A percentile compares a stretch with the other conserved stretches of the same genome.
Evolutionary conservation across 805 yeast species (phyloP).

Genomic region (Candida coleopterorum): DNA sequence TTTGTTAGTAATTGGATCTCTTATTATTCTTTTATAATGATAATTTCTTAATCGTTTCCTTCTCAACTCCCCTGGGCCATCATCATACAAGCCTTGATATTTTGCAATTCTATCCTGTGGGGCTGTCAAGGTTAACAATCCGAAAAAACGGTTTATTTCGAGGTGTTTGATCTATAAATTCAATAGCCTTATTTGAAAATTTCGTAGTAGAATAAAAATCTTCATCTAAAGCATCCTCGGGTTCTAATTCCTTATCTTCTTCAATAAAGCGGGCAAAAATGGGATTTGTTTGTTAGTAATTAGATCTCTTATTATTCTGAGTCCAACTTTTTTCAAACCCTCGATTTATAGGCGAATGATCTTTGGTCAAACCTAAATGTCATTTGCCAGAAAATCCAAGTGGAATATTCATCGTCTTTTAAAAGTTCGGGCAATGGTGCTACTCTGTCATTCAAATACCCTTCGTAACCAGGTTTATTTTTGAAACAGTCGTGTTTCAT

Average conservation of each 20-base stretch:
- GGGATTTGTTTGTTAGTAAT: slow-evolving; percentile 21
- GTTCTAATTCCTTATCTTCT: slow-evolving; percentile 33
- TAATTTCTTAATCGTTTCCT: slow-evolving; percentile 30
- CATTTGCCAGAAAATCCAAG: slow-evolving; percentile 55
- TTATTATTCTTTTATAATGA: slow-evolving; percentile 40
- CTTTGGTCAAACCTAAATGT: slow-evolving; percentile 49
- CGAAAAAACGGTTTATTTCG: slow-evolving; percentile 50
- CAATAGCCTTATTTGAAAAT: slow-evolving; percentile 42
- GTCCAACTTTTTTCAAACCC: slow-evolving; percentile 50
- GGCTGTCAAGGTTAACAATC: slow-evolving; percentile 54
- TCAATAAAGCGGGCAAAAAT: slow-evolving; percentile 38
- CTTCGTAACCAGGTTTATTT: slow-evolving; percentile 53
- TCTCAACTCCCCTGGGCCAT: slow-evolving; percentile 46
- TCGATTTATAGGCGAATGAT: slow-evolving; percentile 45
- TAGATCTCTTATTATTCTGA: slow-evolving; percentile 31
- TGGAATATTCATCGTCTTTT: slow-evolving; percentile 46
- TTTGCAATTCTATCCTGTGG: slow-evolving; percentile 44
- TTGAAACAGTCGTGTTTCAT: slow-evolving; percentile 27
- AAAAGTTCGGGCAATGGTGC: slow-evolving; percentile 52
- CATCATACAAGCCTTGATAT: slow-evolving; percentile 43
- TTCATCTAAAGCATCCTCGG: slow-evolving; percentile 37
- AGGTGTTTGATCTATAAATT: slow-evolving; percentile 27
- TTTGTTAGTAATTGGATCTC: slow-evolving; percentile 22
- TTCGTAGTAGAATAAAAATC: slow-evolving; percentile 43
- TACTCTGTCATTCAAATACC: slow-evolving; percentile 46